Base-by-base conservation (phyloP, 768 basidiomycete species). In the Hypholoma fasciculare region DNA sequence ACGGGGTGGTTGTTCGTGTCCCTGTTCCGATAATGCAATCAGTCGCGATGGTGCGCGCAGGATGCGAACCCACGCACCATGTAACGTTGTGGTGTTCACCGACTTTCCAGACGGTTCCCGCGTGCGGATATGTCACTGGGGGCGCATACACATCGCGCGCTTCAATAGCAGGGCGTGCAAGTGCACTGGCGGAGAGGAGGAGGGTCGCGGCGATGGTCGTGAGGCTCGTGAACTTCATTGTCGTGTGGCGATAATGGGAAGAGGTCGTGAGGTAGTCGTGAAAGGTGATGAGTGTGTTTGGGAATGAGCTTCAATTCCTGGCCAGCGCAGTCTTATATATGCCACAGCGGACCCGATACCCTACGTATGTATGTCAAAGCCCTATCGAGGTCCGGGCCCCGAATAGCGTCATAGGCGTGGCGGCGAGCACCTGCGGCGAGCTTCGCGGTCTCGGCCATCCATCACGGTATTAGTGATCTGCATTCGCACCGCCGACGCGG, bases 141-240 rank as follows among this genome's bases (percentile, higher is more conserved):
- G 83, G 83, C 0, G 71, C 75, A 66, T 74, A 84, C 7, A 84
- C 82, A 53, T 84, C 82, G 34, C 81, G 75, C n/a, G 61, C 42
- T 34, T 64, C 67, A 23, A 73, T 49, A 30, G 76, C 23, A 26
- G 59, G 38, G 7, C 52, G 48, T 16, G 61, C 30, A 19, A 69
- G 64, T 20, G 60, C 57, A 27, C 78, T 61, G 26, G 54, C 48
- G 27, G 63, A 49, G 58, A 55, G 34, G 48, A 64, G 48, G 60
- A 62, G 60, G 27, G 63, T 20, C 17, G 58, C 34, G 52, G 61
- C 49, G 34, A 54, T 50, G 40, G 57, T 59, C 50, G 54, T 57
- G 56, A 60, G 13, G 57, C 53, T 61, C 59, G 61, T 65, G 59
- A 66, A 64, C 52, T 66, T 66, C 65, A 64, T 66, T 23, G 54